Conservation (phyloP, 768 basidiomycete genomes). For the Trametes elegans region DNA sequence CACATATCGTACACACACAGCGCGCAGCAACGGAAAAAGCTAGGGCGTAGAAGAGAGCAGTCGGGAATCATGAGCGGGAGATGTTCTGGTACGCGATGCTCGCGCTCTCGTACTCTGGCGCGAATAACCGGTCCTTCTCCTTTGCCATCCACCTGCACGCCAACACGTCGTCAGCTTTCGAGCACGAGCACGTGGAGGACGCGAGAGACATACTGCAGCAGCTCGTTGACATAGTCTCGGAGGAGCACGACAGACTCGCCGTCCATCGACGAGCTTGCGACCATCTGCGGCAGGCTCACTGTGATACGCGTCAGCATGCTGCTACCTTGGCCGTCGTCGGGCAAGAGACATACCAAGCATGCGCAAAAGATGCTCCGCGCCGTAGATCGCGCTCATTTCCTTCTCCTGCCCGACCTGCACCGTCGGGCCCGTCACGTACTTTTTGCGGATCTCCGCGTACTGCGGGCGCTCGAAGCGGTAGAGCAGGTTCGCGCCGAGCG, state of each 20-base stretch:
- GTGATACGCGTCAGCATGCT: conserved; percentile 12
- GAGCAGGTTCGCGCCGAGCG: conserved; percentile 83
- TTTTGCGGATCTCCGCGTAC: conserved; percentile 75
- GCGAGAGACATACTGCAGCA: conserved; percentile 67
- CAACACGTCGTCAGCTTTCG: neutral
- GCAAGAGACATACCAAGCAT: conserved; percentile 81
- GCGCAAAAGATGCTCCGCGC: conserved; percentile 89
- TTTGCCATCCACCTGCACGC: conserved; percentile 74
- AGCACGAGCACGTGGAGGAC: neutral
- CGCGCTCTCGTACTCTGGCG: conserved; percentile 74
- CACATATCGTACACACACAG: conserved; percentile 2
- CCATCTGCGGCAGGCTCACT: conserved; percentile 93
- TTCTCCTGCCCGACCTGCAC: conserved; percentile 69
- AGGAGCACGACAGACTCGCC: conserved; percentile 79
- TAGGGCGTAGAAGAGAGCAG: neutral
- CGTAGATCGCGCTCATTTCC: conserved; percentile 89
- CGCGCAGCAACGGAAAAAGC: neutral
- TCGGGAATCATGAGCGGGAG: conserved; percentile 56
- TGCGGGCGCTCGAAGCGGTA: conserved; percentile 96
- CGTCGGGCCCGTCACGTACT: conserved; percentile 69
- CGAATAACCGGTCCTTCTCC: conserved; percentile 72
- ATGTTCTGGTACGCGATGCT: conserved; percentile 80
- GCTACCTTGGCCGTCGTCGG: too few relatives aligned
- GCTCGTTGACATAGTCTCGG: conserved; percentile 85
- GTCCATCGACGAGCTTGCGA: conserved; percentile 88